A percentile compares a stretch with the other conserved stretches of the same genome.
Conservation (phyloP, 2,329 filamentous ascomycete species). For the Penicillium sp. region DNA sequence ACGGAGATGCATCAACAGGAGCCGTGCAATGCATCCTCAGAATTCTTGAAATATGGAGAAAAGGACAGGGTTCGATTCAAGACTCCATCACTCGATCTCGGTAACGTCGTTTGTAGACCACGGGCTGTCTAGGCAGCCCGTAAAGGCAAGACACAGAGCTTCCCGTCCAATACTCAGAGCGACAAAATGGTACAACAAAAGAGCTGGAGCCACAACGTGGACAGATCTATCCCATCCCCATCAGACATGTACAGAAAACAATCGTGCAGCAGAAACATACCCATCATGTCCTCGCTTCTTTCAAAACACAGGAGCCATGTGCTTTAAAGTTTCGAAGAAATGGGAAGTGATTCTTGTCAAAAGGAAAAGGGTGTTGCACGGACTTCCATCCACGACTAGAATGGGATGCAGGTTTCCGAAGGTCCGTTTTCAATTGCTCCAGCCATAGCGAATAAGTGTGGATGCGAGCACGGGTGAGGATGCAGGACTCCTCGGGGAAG, state of each 20-base stretch:
- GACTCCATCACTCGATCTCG: not conserved
- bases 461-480: not conserved
- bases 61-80: not conserved
- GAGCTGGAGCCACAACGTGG: not conserved
- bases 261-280: not conserved
- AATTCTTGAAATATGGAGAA: not conserved
- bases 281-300: not conserved
- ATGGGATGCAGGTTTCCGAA: conserved; percentile 13
- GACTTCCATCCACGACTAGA: not conserved
- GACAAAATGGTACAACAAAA: not conserved
- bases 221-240: not conserved
- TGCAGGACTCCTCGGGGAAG: conserved; percentile 3
- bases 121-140: not conserved
- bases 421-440: conserved; percentile 5
- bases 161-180: not conserved
- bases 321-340: not conserved
- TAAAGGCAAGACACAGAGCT: not conserved
- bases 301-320: conserved; percentile 1
- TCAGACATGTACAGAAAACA: not conserved
- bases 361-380: not conserved
- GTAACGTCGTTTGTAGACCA: not conserved
- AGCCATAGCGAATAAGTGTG: not conserved
- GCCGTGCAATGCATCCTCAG: not conserved
- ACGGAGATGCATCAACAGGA: not conserved
- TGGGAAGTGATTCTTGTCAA: not conserved